These are phyloP conservation scores for Coemansia sp. DNA, from an alignment of 192 early-diverging fungal species.

Conservation along the genomic window DNA sequence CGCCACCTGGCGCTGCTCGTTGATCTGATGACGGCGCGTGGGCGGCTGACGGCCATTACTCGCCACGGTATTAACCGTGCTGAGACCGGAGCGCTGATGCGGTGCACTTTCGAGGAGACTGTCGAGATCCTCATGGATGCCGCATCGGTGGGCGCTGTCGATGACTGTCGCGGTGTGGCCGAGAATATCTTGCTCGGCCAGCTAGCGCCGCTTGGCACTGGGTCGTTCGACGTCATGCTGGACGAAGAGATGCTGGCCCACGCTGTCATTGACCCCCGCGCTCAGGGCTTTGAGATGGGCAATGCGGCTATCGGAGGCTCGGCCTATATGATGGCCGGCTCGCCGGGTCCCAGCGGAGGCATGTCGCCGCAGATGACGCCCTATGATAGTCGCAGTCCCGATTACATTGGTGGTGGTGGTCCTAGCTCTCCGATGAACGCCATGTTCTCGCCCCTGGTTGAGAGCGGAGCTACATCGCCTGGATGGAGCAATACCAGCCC, in stretches of 20 bases:
- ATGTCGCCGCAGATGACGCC: slow-evolving; percentile 81
- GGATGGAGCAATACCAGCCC: slow-evolving; percentile 61
- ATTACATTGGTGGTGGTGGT: slow-evolving; percentile 59
- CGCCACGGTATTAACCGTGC: slow-evolving; percentile 98
- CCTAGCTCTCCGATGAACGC: slow-evolving; percentile 75
- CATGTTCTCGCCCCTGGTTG: slow-evolving; percentile 82
- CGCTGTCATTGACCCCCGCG: slow-evolving; percentile 61
- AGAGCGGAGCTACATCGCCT: slow-evolving; percentile 70
- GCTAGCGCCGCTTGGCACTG: slow-evolving; percentile 93
- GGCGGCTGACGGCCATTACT: slow-evolving; percentile 93
- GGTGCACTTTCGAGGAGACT: slow-evolving; percentile 98
- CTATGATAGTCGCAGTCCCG: slow-evolving; percentile 72
- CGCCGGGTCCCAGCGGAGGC: slow-evolving; percentile 61
- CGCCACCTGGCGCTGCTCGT: slow-evolving; percentile 93
- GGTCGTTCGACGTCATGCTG: slow-evolving; percentile 90
- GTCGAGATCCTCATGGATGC: slow-evolving; percentile 98
- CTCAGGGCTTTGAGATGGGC: slow-evolving; percentile 58
- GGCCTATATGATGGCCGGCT: slow-evolving; percentile 57
- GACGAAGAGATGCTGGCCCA: slow-evolving; percentile 89
- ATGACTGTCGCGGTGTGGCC: slow-evolving; percentile 95
- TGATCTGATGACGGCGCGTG: slow-evolving; percentile 95
- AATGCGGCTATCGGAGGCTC: slow-evolving; percentile 56
- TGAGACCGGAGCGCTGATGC: slow-evolving; percentile 90
- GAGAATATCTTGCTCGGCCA: slow-evolving; percentile 98
- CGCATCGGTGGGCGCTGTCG: slow-evolving; percentile 85